phyloP scores from a whole-genome alignment of 768 basidiomycete species.

The Naganishia onofrii region DNA sequence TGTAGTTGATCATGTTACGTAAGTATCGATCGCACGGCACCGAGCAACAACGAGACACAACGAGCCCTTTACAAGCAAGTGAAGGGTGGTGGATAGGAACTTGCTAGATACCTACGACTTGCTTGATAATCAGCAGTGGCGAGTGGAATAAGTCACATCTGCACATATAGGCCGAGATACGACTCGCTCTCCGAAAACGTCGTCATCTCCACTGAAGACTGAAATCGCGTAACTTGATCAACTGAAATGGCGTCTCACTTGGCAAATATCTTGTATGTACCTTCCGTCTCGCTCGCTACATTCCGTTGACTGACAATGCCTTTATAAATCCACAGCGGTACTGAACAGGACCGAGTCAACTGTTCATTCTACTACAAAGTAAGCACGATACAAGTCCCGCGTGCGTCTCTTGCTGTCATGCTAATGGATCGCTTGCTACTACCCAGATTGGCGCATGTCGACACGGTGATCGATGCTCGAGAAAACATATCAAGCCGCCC shows the following conservation, averaged over 20 bases:
- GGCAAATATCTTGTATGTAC: slow-evolving; percentile 81
- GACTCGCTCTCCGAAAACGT: background rate
- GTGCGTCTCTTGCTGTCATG: background rate
- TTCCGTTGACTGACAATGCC: slow-evolving; percentile 22
- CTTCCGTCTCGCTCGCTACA: slow-evolving; percentile 63
- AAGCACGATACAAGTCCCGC: slow-evolving; percentile 38
- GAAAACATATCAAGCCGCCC: slow-evolving; percentile 96
- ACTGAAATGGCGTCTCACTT: slow-evolving; percentile 54
- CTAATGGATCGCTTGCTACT: slow-evolving; percentile 8
- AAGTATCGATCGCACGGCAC: background rate
- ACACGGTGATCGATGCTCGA: slow-evolving; percentile 95
- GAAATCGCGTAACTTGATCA: background rate
- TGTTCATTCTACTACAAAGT: slow-evolving; percentile 99
- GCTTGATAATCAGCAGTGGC: slow-evolving; percentile 14
- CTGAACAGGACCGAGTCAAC: slow-evolving; percentile 72
- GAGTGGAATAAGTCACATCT: background rate
- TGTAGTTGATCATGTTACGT: background rate
- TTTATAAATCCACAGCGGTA: slow-evolving; percentile 41
- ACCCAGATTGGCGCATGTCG: slow-evolving; percentile 94
- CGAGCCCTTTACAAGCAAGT: too few species aligned
- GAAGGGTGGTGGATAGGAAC: background rate
- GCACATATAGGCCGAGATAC: background rate
- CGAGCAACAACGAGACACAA: too few species aligned
- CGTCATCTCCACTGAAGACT: background rate
- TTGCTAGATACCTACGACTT: background rate